Evolutionary conservation across 2,329 filamentous ascomycete species (phyloP), one percentile per base, ranked within the genome.

Genomic region (Cucurbitaria berberidis): DNA sequence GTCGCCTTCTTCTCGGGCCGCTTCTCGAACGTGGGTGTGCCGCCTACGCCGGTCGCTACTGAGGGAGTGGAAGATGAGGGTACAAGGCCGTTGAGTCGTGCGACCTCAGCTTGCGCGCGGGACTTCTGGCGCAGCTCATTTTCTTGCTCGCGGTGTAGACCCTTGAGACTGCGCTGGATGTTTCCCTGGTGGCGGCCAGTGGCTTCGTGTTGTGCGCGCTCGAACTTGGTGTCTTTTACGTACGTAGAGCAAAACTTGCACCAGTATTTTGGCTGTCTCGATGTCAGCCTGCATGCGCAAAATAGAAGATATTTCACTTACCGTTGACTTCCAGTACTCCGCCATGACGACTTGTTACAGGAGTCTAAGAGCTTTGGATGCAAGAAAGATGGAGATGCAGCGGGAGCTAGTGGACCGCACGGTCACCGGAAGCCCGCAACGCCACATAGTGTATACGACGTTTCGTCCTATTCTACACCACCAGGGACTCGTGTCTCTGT

Each of bases 321-420:
- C 84, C 29, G 93, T 96, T 18, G 93, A 97, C 75, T 98, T 98
- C 95, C 95, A 98, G 78, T 96, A 96, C 82, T 98, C 95, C 0
- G 95, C 88, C 95, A 99, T 98, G 7, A 39, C 21, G 21, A 22
- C 11, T 19, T 39, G 36, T 39, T 3, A 4, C 13, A 16, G 2
- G 21, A n/a, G 19, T 26, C 19, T 8, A 11, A 11, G 11, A 11
- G 5, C 19, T 22, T 22, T 22, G 19, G 19, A 39, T 15, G 21
- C 18, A 39, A 24, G 13, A 24, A 39, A 39, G 36, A 39, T 39
- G 36, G 36, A 39, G 18, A 22, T 39, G 19, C 36, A 24, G 36
- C 36, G 36, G 36, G 19, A 24, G 21, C 36, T 39, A 39, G 4
- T 24, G 18, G 21, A 8, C n/a, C 19, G 36, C 36, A 39, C 36